Conservation (phyloP, 2,329 filamentous ascomycete species). For the Aspergillus caelatus region DNA sequence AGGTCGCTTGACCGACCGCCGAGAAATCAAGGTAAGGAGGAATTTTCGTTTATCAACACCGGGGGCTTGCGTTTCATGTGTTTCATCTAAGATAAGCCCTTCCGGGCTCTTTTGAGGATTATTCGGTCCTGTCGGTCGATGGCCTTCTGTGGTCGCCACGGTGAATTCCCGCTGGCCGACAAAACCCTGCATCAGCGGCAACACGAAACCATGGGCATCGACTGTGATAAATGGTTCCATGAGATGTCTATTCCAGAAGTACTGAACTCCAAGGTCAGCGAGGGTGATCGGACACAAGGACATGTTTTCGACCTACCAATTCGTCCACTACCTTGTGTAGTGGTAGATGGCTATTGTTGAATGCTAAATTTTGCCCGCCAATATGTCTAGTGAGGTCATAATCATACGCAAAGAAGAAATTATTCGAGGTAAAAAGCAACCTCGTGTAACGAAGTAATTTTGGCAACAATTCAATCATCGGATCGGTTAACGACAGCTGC, state of each 20-base stretch:
- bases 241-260: constrained; percentile 89
- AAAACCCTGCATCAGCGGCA: constrained; percentile 93
- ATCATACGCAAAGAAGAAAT: constrained; percentile 96
- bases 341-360: constrained; percentile 55
- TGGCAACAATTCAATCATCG: constrained; percentile 67
- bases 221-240: constrained; percentile 72
- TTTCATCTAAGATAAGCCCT: constrained; percentile 48
- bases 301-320: constrained; percentile 47
- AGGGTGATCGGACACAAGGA: background rate
- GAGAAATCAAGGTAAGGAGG: constrained; percentile 87
- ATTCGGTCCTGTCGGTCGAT: constrained; percentile 15
- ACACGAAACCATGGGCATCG: constrained; percentile 69
- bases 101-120: constrained; percentile 25
- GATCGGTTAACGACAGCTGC: constrained; percentile 27
- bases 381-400: constrained; percentile 79
- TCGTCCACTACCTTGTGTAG: constrained; percentile 74
- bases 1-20: constrained; percentile 81
- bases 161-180: constrained; percentile 83
- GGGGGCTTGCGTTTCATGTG: constrained; percentile 29
- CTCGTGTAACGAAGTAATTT: constrained; percentile 83
- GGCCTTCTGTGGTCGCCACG: constrained; percentile 54
- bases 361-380: constrained; percentile 41
- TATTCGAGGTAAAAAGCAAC: constrained; percentile 80
- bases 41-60: constrained; percentile 54
- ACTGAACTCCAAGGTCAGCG: constrained; percentile 46